These are phyloP conservation scores for Aphanomyces euteiches DNA, from an alignment of 352 stramenopile species.

Conservation along the genomic window DNA sequence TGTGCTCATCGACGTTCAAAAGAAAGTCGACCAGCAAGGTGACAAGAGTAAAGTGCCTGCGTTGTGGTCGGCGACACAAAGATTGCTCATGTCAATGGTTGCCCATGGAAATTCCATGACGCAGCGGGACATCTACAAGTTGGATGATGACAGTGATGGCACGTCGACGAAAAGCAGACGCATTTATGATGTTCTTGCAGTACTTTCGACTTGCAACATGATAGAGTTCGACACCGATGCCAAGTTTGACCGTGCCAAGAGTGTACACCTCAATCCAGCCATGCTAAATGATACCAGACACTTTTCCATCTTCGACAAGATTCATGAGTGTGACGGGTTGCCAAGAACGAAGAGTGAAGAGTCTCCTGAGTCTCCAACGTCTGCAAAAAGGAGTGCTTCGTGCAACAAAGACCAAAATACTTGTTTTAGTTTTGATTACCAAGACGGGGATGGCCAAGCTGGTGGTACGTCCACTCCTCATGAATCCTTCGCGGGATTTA, in stretches of 20 bases:
- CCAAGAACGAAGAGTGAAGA: neutral
- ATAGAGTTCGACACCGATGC: constrained; percentile 14
- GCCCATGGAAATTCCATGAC: constrained; percentile 4
- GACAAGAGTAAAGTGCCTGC: neutral
- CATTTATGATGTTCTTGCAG: constrained; percentile 16
- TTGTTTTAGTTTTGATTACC: neutral
- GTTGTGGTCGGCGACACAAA: constrained; percentile 11
- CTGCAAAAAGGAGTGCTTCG: neutral
- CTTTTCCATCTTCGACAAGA: constrained; percentile 5
- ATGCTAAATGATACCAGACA: neutral
- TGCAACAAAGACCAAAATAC: neutral
- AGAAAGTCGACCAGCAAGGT: neutral
- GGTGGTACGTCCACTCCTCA: neutral
- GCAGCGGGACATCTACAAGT: constrained; percentile 7
- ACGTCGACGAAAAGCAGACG: constrained; percentile 10
- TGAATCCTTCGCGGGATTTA: neutral
- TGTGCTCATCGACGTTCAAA: neutral
- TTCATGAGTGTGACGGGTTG: too few species aligned
- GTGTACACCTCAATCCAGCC: neutral
- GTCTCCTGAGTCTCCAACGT: constrained; percentile 1
- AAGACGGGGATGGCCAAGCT: neutral
- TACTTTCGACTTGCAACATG: constrained; percentile 16
- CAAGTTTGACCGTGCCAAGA: constrained; percentile 18
- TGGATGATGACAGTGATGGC: constrained; percentile 18
- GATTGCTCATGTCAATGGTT: constrained; percentile 15